These are phyloP conservation scores for Geoglossum cookeanum DNA, from an alignment of 2,329 filamentous ascomycete genomes.

Conservation along the genomic window DNA sequence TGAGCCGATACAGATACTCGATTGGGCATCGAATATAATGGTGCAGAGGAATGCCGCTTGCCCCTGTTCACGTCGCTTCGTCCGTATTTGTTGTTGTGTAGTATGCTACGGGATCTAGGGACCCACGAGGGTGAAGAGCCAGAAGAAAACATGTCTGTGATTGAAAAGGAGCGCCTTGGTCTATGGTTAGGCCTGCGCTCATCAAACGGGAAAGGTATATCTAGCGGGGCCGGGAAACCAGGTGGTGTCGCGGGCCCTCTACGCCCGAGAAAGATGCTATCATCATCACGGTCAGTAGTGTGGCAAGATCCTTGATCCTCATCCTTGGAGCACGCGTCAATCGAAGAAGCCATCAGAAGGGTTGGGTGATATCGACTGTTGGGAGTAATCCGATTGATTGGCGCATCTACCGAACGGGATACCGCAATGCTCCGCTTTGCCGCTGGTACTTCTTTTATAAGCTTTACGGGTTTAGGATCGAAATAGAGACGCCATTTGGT, in stretches of 20 bases:
- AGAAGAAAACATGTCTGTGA: conserved; percentile 24
- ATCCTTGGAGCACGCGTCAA: conserved; percentile 15
- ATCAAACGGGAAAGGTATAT: not conserved
- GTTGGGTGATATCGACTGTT: conserved; percentile 26
- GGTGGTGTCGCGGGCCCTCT: conserved; percentile 22
- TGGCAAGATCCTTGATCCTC: conserved; percentile 13
- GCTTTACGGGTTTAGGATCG: conserved; percentile 2
- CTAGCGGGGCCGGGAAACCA: conserved; percentile 5
- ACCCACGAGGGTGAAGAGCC: not conserved
- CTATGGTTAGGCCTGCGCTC: not conserved
- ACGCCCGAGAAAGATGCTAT: conserved; percentile 19
- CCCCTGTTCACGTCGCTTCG: conserved; percentile 6
- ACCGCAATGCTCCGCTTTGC: conserved; percentile 20
- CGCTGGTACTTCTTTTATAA: conserved; percentile 20
- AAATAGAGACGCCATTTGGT: conserved; percentile 7
- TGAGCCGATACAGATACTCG: conserved; percentile 1
- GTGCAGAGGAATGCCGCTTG: conserved; percentile 16
- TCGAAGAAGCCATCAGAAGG: conserved; percentile 27
- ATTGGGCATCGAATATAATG: not conserved
- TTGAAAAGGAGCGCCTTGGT: conserved; percentile 30
- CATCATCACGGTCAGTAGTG: conserved; percentile 18
- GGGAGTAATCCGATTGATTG: conserved; percentile 25
- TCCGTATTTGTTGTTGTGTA: not conserved
- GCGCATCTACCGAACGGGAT: conserved; percentile 12
- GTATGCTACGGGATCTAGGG: conserved; percentile 1